Evolutionary conservation across 2,329 filamentous ascomycete genomes (phyloP).

Genomic region (Didymella sp.): DNA sequence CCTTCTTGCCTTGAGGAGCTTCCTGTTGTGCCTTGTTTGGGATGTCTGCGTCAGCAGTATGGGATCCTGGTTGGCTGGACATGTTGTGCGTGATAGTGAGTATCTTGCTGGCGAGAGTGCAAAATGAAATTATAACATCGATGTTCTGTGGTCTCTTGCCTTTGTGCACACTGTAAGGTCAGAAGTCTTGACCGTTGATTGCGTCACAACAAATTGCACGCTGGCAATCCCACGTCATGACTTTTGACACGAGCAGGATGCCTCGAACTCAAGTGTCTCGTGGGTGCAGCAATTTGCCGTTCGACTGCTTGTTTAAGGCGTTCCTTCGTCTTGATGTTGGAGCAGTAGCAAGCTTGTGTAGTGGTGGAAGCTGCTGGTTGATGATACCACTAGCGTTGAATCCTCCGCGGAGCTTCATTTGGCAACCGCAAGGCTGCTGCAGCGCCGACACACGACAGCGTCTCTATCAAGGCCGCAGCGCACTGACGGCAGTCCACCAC

Average conservation of each 20-base stretch:
- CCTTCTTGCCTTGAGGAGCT: slow-evolving; percentile 48
- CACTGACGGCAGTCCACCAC: too few species aligned
- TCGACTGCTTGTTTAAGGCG: neutral
- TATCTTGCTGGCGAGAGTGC: neutral
- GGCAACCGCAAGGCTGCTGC: too few species aligned
- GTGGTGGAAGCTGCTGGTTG: neutral
- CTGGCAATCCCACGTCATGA: slow-evolving; percentile 8
- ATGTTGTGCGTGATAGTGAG: neutral
- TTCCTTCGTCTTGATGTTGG: neutral
- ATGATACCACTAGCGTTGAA: neutral
- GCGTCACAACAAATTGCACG: slow-evolving; percentile 4
- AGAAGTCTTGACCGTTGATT: slow-evolving; percentile 2
- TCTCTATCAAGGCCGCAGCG: too few species aligned
- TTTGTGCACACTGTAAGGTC: neutral
- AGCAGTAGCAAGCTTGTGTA: neutral
- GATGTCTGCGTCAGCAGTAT: slow-evolving; percentile 52
- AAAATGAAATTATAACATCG: neutral
- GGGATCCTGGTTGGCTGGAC: slow-evolving; percentile 47
- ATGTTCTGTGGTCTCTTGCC: neutral
- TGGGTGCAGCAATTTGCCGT: neutral
- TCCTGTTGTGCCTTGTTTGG: slow-evolving; percentile 51
- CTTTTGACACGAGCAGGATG: neutral
- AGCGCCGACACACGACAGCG: too few species aligned
- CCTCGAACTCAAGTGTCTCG: neutral
- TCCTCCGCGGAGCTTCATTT: neutral